These are phyloP conservation scores for Perkinsus marinus DNA, from an alignment of 169 alveolate genomes.

Conservation along the genomic window DNA sequence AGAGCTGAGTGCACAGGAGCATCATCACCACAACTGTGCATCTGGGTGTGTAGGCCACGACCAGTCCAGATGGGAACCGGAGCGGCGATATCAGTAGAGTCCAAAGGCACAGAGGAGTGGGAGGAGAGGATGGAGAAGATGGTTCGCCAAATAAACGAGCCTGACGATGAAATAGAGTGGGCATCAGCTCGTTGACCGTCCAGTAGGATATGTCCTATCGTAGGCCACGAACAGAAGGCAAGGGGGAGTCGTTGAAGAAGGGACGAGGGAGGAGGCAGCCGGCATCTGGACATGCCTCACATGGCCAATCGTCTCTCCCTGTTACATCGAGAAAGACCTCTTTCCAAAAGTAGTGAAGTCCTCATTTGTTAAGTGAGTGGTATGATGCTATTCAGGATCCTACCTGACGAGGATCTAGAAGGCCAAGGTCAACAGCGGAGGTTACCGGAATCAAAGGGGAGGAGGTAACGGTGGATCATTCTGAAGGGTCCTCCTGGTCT, in stretches of 20 bases:
- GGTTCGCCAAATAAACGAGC: neutral
- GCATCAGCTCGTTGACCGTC: neutral
- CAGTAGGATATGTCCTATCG: too few species aligned
- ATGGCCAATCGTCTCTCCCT: neutral
- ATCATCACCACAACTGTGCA: too few species aligned
- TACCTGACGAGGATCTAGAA: neutral
- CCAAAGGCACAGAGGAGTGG: neutral
- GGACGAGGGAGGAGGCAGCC: neutral
- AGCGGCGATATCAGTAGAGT: neutral
- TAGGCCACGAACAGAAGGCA: too few species aligned
- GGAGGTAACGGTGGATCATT: neutral
- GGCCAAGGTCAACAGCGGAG: neutral
- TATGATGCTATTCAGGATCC: neutral
- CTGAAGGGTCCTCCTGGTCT: too few species aligned
- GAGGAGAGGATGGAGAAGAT: neutral
- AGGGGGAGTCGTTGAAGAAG: too few species aligned
- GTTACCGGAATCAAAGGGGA: too few species aligned
- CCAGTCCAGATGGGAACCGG: neutral
- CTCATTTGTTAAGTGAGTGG: neutral
- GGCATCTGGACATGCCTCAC: neutral
- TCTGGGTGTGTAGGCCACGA: too few species aligned
- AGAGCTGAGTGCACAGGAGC: too few species aligned
- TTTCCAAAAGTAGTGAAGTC: neutral
- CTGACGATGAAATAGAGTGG: neutral
- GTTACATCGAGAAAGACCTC: neutral